Conservation (phyloP, 176 grass and related monocot species). For the Zea mays region Zm-B73-REFERENCE-NAM-5.0 NC_050098.1:178228001-178228500, state of each 20-base stretch:
- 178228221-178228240: not conserved
- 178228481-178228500: too few species aligned
- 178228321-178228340: not conserved
- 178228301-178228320: not conserved
- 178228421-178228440: constrained; percentile 1
- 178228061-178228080: too few species aligned
- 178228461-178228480: constrained; percentile 10
- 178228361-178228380: not conserved
- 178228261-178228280: not conserved
- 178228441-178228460: constrained; percentile 11
- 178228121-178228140: too few species aligned
- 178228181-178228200: not conserved
- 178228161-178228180: not conserved
- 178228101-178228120: too few species aligned
- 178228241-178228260: not conserved
- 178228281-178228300: not conserved
- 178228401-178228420: not conserved
- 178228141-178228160: not conserved
- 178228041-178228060: too few species aligned
- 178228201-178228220: not conserved
- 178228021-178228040: too few species aligned
- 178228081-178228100: too few species aligned
- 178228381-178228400: constrained; percentile 21
- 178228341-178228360: constrained; percentile 27
- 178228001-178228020: too few species aligned